These are phyloP conservation scores for Colletotrichum spinosum DNA, from an alignment of 2,329 filamentous ascomycete genomes.

Conservation along the genomic window DNA sequence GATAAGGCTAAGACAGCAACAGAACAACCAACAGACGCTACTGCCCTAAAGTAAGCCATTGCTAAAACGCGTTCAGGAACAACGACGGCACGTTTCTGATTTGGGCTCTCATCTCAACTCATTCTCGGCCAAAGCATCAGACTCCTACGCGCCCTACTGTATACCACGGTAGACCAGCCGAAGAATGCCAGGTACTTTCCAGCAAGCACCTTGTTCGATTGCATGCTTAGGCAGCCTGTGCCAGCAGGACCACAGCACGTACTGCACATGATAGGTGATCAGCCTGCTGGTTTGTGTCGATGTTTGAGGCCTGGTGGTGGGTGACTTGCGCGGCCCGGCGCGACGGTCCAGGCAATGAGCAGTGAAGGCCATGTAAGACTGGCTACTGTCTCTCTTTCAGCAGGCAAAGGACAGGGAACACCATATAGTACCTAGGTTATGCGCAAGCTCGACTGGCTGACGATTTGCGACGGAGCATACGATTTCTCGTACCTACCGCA, in stretches of 20 bases:
- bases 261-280: background rate
- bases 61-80: slow-evolving; percentile 27
- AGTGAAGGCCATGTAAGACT: too few species aligned
- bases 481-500: too few species aligned
- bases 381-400: too few species aligned
- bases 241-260: too few species aligned
- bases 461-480: slow-evolving; percentile 4
- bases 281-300: slow-evolving; percentile 9
- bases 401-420: slow-evolving; percentile 4
- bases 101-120: slow-evolving; percentile 23
- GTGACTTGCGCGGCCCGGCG: slow-evolving; percentile 23
- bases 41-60: slow-evolving; percentile 8
- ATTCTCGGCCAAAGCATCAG: slow-evolving; percentile 20
- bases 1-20: slow-evolving; percentile 24
- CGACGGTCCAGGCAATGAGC: background rate
- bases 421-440: slow-evolving; percentile 3
- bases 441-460: slow-evolving; percentile 19
- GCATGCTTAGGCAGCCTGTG: too few species aligned
- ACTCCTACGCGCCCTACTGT: background rate
- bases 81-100: background rate
- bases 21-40: slow-evolving; percentile 13
- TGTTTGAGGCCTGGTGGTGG: slow-evolving; percentile 9
- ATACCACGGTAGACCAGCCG: too few species aligned
- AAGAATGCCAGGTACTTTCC: too few species aligned
- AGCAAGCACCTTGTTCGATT: too few species aligned